A percentile compares a stretch with the other conserved stretches of the same genome.
Conservation (phyloP, 2,329 filamentous ascomycete genomes). For the Botryosphaeria dothidea region DNA sequence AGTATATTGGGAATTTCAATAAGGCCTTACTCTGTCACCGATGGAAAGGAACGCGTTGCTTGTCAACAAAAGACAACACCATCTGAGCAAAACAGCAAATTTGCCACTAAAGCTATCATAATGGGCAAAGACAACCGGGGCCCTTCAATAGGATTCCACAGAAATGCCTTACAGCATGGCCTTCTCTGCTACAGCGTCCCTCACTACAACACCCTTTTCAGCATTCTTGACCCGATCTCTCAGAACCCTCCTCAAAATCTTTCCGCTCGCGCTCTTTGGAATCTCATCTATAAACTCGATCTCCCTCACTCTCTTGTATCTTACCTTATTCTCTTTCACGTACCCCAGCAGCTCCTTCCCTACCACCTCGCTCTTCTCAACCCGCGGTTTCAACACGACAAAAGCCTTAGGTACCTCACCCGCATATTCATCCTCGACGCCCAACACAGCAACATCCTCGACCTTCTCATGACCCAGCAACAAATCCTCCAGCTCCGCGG, state of each 20-base stretch:
- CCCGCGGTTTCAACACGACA: constrained; percentile 41
- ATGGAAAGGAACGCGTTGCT: not conserved
- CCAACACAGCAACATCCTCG: constrained; percentile 59
- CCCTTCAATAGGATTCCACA: no score
- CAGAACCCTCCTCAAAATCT: constrained; percentile 49
- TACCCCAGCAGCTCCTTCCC: constrained; percentile 45
- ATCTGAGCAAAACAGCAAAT: no score
- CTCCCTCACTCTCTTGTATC: constrained; percentile 49
- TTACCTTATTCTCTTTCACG: constrained; percentile 46
- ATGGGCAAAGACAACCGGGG: no score
- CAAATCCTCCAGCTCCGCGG: constrained; percentile 64
- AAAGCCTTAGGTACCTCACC: constrained; percentile 49
- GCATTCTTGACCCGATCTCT: constrained; percentile 39
- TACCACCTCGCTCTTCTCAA: constrained; percentile 30
- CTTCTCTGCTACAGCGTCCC: constrained; percentile 26
- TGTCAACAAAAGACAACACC: no score
- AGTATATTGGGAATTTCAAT: no score
- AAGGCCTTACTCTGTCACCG: no score
- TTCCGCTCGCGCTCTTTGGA: constrained; percentile 49
- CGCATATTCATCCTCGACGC: constrained; percentile 55
- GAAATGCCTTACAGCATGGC: constrained; percentile 45
- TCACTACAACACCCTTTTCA: constrained; percentile 29
- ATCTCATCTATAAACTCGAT: constrained; percentile 50
- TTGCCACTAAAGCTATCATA: no score
- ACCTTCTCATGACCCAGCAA: constrained; percentile 59